A percentile compares a stretch with the other conserved stretches of the same genome.
phyloP scores from a whole-genome alignment of 306 rosid species.

The Aeschynomene evenia region DNA sequence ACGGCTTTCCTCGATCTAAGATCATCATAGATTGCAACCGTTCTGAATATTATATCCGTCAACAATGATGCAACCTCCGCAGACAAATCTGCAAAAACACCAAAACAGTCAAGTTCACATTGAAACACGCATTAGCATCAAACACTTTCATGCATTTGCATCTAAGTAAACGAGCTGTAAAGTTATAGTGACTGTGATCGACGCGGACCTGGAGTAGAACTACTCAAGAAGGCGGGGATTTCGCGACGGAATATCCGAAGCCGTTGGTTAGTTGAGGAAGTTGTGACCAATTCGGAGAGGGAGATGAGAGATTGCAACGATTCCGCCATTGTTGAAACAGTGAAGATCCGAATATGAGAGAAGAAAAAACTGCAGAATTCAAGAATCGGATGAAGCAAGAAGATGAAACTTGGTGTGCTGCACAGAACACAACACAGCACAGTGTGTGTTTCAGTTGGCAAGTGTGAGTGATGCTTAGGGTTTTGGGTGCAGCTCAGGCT shows the following conservation, averaged over 20 bases:
- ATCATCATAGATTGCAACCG: constrained; percentile 74
- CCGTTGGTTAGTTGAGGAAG: constrained; percentile 68
- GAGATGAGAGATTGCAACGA: constrained; percentile 57
- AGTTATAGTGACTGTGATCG: neutral
- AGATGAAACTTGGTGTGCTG: neutral
- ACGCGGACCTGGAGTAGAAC: constrained; percentile 53
- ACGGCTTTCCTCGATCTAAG: constrained; percentile 81
- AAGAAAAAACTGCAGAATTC: neutral
- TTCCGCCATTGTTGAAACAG: constrained; percentile 54
- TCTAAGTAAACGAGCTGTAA: neutral
- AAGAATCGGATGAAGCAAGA: neutral
- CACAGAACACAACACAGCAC: neutral
- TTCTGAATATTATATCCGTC: constrained; percentile 66
- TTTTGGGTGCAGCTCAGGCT: constrained; percentile 23
- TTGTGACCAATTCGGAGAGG: constrained; percentile 57
- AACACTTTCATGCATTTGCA: neutral
- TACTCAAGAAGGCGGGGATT: constrained; percentile 52
- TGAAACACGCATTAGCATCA: constrained; percentile 5
- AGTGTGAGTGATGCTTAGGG: constrained; percentile 30
- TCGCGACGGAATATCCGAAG: constrained; percentile 65
- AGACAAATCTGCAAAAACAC: constrained; percentile 61
- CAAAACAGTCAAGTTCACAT: constrained; percentile 7
- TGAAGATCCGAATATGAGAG: constrained; percentile 34
- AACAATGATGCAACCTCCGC: constrained; percentile 52
- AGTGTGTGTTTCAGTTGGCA: constrained; percentile 14